These are phyloP conservation scores for Tephrocybe sp. DNA, from an alignment of 768 basidiomycete species.

Conservation along the genomic window DNA sequence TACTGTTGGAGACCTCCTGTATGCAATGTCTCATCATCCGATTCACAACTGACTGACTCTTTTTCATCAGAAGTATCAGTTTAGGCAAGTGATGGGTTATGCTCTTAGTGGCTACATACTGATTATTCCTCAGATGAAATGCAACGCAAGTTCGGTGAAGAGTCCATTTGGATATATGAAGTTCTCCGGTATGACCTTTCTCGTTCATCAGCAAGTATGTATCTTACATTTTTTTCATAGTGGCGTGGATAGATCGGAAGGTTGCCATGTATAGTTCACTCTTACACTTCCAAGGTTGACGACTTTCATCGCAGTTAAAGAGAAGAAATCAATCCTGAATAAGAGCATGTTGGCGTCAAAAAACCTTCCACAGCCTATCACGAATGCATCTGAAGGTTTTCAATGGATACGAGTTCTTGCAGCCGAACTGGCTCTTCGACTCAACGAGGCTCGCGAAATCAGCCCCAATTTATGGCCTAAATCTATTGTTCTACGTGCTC, in stretches of 20 bases:
- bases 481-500: constrained; percentile 75
- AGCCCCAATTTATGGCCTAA: constrained; percentile 88
- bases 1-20: constrained; percentile 90
- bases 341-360: constrained; percentile 98
- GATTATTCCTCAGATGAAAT: constrained; percentile 56
- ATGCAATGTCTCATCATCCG: constrained; percentile 28
- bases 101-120: neutral
- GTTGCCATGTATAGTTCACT: constrained; percentile 37
- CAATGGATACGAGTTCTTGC: constrained; percentile 93
- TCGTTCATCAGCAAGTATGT: neutral
- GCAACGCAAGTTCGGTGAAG: constrained; percentile 78
- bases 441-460: constrained; percentile 75
- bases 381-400: constrained; percentile 67
- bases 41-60: neutral
- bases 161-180: constrained; percentile 90
- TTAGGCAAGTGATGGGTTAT: constrained; percentile 41
- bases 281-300: constrained; percentile 3
- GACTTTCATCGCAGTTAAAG: constrained; percentile 60
- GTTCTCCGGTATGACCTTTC: constrained; percentile 62
- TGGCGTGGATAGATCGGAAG: constrained; percentile 88
- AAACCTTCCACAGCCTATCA: constrained; percentile 80
- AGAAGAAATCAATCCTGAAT: constrained; percentile 72
- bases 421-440: constrained; percentile 82
- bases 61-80: constrained; percentile 43
- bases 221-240: constrained; percentile 31